These are phyloP conservation scores for Omphalea diandra DNA, from an alignment of 441 rosid species.

Conservation along the genomic window DNA sequence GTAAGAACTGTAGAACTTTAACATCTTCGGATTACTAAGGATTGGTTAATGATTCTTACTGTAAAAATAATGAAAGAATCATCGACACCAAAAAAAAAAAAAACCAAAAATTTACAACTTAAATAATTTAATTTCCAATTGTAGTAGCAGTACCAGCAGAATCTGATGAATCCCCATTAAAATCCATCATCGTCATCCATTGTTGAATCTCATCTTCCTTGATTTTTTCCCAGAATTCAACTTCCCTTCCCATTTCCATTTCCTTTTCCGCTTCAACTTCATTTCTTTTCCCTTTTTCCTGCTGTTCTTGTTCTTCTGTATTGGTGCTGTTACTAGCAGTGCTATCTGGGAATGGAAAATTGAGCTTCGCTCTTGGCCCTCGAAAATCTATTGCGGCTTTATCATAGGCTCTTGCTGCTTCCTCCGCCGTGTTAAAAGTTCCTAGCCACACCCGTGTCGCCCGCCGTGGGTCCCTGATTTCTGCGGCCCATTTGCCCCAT, in stretches of 20 bases:
- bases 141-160: slow-evolving; percentile 31
- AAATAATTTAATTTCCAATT: neutral
- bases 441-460: slow-evolving; percentile 88
- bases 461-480: slow-evolving; percentile 76
- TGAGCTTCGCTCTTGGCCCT: slow-evolving; percentile 89
- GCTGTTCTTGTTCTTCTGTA: neutral
- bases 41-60: too few relatives aligned
- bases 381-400: slow-evolving; percentile 85
- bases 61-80: too few relatives aligned
- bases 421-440: slow-evolving; percentile 80
- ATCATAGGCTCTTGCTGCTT: slow-evolving; percentile 88
- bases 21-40: neutral
- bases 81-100: too few relatives aligned
- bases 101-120: too few relatives aligned
- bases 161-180: slow-evolving; percentile 40
- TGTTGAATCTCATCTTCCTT: slow-evolving; percentile 39
- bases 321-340: neutral
- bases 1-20: neutral
- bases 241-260: slow-evolving; percentile 10
- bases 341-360: slow-evolving; percentile 60
- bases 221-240: slow-evolving; percentile 29
- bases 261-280: too few relatives aligned
- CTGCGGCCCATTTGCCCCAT: slow-evolving; percentile 98
- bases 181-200: slow-evolving; percentile 45
- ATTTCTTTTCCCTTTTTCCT: too few relatives aligned